A percentile compares a stretch with the other conserved stretches of the same genome.
These are phyloP conservation scores for Daldinia bambusicola DNA, from an alignment of 495 filamentous ascomycete genomes.

Conservation along the genomic window DNA sequence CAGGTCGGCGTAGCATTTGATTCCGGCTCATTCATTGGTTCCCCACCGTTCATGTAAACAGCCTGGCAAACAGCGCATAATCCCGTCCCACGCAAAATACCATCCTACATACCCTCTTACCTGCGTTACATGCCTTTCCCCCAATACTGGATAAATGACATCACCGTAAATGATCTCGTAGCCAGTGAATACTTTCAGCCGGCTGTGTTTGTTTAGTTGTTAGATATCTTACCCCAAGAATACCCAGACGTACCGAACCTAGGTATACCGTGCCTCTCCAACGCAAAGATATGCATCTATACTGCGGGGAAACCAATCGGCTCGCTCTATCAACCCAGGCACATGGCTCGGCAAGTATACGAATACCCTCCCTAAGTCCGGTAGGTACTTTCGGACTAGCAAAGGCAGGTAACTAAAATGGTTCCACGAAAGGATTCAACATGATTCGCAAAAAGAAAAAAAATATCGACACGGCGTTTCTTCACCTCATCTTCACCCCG, in stretches of 20 bases:
- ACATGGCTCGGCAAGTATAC: constrained; percentile 38
- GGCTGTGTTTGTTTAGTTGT: neutral
- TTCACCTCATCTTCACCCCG: neutral
- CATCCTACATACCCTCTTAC: neutral
- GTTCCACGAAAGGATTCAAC: constrained; percentile 13
- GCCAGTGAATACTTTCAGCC: constrained; percentile 23
- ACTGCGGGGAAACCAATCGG: constrained; percentile 42
- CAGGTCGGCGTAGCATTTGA: neutral
- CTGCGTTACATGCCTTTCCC: too few relatives aligned
- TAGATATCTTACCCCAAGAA: constrained; percentile 5
- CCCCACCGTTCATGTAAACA: constrained; percentile 9
- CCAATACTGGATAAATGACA: constrained; percentile 19
- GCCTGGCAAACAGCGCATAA: neutral
- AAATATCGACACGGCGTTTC: neutral
- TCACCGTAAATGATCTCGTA: constrained; percentile 12
- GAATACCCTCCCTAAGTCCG: constrained; percentile 13
- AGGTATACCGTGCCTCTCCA: neutral
- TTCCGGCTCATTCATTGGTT: constrained; percentile 12
- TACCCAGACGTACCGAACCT: neutral
- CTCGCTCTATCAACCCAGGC: constrained; percentile 37
- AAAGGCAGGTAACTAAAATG: constrained; percentile 17
- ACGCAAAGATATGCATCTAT: constrained; percentile 18
- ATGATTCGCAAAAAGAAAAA: constrained; percentile 10
- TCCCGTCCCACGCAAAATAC: neutral
- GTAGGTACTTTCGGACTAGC: constrained; percentile 14